Base-by-base conservation (phyloP, 345 rosid genomes). In the Gossypium stocksii region DNA sequence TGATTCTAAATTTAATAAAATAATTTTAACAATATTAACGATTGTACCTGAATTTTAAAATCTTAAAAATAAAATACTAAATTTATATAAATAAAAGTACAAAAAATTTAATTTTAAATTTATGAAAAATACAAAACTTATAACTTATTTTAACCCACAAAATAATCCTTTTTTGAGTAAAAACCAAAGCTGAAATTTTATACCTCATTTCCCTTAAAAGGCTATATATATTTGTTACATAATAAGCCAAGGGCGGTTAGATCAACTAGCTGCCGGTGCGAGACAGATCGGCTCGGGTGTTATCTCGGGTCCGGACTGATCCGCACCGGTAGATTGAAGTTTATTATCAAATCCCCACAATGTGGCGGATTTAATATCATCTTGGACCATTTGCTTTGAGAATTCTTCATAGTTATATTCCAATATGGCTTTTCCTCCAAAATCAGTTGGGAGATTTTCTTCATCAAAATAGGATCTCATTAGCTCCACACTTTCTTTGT, bases 391-490 rank as follows among this genome's bases (percentile, higher is more conserved):
- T 44, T 85, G 75, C 77, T 81, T 90, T 53, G 97, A 91, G 85
- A 92, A 93, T 72, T 91, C 96, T 82, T 90, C 93, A 79, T 89
- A 87, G 74, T 93, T 88, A 77, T 93, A 95, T 77, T 82, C 78
- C 79, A 92, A 80, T 20, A 76, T 81, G 62, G 94, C 91, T 72
- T 83, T 83, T 49, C 98, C 99, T 79, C 96, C 97, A 20, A 93
- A 87, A 56, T 87, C 97, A 0, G 88, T 82, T 49, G 98, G 94
- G 17, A 94, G 95, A 78, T 92, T 94, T 61, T 85, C 88, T 78
- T 94, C 90, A 2, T 94, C 97, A 14, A 94, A 94, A 72, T 81
- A 87, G 7, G 88, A 79, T 8, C 82, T 86, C 98, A 94, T 92
- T 3, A 90, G 82, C 75, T 88, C 95, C 38, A 92, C 87, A 8